A percentile compares a stretch with the other conserved stretches of the same genome.
Evolutionary conservation across 208 protist species (phyloP).

Genomic region (Crithidia expoeki): DNA sequence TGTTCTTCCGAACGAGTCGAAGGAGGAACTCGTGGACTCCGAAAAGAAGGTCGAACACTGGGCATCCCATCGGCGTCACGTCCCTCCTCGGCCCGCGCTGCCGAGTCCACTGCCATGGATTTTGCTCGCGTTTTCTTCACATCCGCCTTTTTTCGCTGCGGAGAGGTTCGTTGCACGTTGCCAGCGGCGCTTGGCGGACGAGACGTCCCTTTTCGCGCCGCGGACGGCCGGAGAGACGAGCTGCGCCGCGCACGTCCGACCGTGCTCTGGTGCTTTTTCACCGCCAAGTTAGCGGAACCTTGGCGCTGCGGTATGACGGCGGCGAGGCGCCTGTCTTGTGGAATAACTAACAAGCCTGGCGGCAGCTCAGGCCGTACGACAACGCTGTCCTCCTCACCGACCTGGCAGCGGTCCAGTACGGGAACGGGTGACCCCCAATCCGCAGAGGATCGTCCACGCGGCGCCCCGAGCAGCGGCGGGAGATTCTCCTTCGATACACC

Average conservation of each 20-base stretch:
- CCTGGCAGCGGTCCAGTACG: slow-evolving; percentile 27
- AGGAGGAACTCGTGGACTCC: background rate
- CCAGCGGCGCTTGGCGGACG: slow-evolving; percentile 2
- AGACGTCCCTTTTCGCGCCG: slow-evolving; percentile 12
- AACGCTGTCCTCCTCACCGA: background rate
- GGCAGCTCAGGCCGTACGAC: slow-evolving; percentile 24
- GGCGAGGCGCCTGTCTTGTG: slow-evolving; percentile 19
- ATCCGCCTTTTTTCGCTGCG: slow-evolving; percentile 5
- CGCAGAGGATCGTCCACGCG: slow-evolving; percentile 14
- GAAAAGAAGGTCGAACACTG: background rate
- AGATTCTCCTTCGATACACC: slow-evolving; percentile 8
- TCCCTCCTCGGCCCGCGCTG: background rate
- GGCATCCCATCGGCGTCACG: slow-evolving; percentile 8
- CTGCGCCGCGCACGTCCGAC: slow-evolving; percentile 4
- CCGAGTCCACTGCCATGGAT: background rate
- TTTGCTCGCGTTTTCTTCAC: background rate
- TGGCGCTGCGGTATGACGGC: slow-evolving; percentile 15
- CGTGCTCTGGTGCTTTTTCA: slow-evolving; percentile 28
- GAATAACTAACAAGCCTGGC: slow-evolving; percentile 23
- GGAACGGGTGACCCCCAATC: slow-evolving; percentile 22
- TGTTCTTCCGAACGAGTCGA: background rate
- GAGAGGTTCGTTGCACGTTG: slow-evolving; percentile 5
- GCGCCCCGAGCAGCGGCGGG: slow-evolving; percentile 3
- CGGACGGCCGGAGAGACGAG: slow-evolving; percentile 14
- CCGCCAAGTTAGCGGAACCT: slow-evolving; percentile 3